Conservation (phyloP, 208 protist genomes). For the Leishmania gerbilli region DNA sequence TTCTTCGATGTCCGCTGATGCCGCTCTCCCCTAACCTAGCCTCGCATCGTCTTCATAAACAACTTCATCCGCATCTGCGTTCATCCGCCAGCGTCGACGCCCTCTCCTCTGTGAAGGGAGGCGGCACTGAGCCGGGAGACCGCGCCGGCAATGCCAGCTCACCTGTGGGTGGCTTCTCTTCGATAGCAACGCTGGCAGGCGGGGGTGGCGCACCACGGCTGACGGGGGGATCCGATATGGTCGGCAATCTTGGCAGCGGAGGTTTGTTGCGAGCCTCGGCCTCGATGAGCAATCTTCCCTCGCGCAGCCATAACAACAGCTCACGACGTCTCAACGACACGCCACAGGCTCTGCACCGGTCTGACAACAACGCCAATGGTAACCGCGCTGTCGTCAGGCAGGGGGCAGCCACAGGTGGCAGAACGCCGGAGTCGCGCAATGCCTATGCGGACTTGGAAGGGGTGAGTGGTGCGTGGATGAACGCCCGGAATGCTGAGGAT, state of each 20-base stretch:
- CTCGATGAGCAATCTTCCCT: slow-evolving; percentile 15
- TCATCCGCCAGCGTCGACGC: slow-evolving; percentile 9
- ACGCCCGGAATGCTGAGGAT: slow-evolving; percentile 11
- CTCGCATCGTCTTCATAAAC: not conserved
- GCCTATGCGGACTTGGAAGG: slow-evolving; percentile 13
- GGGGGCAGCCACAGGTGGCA: too few species aligned
- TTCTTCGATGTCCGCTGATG: slow-evolving; percentile 29
- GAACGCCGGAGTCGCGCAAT: not conserved
- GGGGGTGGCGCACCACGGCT: not conserved
- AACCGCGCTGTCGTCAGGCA: not conserved
- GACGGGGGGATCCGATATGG: not conserved
- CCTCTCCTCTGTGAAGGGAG: not conserved
- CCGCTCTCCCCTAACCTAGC: slow-evolving; percentile 11
- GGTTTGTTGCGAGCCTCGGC: slow-evolving; percentile 7
- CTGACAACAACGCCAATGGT: not conserved
- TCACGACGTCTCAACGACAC: slow-evolving; percentile 18
- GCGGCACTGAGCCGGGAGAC: not conserved
- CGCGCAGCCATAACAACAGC: slow-evolving; percentile 26
- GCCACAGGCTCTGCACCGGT: not conserved
- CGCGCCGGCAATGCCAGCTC: not conserved
- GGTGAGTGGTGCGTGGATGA: slow-evolving; percentile 24
- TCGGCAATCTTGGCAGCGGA: not conserved
- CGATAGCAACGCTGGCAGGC: not conserved
- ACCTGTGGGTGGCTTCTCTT: not conserved
- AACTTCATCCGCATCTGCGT: not conserved